A percentile compares a stretch with the other conserved stretches of the same genome.
Evolutionary conservation across 1,284 basidiomycete species (phyloP).

Genomic region (Sporisorium sorghi): DNA sequence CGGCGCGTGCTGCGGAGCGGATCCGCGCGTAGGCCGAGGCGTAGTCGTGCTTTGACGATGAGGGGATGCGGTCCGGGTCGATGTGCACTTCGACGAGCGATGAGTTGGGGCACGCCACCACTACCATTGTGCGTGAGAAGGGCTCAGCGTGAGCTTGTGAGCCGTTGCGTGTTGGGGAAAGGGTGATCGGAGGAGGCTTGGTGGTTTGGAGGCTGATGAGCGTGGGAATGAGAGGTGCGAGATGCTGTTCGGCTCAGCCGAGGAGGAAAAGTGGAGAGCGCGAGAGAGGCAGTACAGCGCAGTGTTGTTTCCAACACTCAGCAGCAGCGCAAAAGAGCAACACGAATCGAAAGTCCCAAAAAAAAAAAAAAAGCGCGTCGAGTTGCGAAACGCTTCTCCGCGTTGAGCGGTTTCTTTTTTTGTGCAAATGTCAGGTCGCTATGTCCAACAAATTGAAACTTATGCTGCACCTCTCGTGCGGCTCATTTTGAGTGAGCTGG

Average conservation of each 20-base stretch:
- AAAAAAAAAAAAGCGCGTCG: slow-evolving; percentile 31
- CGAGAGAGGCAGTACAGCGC: background rate
- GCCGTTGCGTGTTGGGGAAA: background rate
- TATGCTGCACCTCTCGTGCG: slow-evolving; percentile 28
- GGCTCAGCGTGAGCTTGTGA: background rate
- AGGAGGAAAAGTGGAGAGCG: background rate
- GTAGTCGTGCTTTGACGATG: slow-evolving; percentile 50
- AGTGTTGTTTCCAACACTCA: background rate
- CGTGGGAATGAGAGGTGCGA: background rate
- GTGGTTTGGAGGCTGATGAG: background rate
- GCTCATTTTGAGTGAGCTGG: background rate
- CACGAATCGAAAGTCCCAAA: slow-evolving; percentile 6
- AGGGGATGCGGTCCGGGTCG: slow-evolving; percentile 23
- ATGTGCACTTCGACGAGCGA: slow-evolving; percentile 38
- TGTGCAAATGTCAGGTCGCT: background rate
- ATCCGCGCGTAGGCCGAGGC: slow-evolving; percentile 62
- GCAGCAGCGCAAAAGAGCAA: slow-evolving; percentile 11
- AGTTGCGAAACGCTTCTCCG: slow-evolving; percentile 15
- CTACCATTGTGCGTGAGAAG: slow-evolving; percentile 24
- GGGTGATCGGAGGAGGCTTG: background rate
- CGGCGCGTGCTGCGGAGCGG: slow-evolving; percentile 35
- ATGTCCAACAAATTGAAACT: background rate
- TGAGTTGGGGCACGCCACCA: slow-evolving; percentile 44
- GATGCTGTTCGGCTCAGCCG: background rate
- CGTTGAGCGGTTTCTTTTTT: slow-evolving; percentile 20